Evolutionary conservation across 106 monocot species (phyloP).

Genomic region (Dendrobium catenatum): DNA sequence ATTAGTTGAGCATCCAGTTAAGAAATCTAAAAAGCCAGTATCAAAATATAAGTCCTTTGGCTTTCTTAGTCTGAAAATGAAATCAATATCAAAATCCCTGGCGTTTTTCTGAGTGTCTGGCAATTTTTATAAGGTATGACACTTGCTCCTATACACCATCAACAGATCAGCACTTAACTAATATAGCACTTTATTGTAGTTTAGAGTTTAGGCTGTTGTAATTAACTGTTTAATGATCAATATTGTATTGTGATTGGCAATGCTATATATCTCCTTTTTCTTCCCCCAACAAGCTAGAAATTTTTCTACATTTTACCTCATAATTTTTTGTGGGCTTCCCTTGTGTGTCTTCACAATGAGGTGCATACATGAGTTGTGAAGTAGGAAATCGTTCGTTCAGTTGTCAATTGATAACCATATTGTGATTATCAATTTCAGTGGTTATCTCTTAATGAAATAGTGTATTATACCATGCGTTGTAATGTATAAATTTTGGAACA

Average conservation of each 20-base stretch:
- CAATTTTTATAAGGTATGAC: neutral
- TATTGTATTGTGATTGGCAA: neutral
- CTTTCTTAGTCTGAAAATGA: constrained; percentile 42
- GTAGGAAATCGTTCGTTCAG: neutral
- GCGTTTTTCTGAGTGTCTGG: constrained; percentile 12
- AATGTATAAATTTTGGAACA: too few species aligned
- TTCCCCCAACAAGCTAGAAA: neutral
- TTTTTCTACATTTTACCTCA: too few species aligned
- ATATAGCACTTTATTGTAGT: neutral
- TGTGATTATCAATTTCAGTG: too few species aligned
- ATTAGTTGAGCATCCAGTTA: neutral
- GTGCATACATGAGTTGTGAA: neutral
- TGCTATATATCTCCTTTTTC: neutral
- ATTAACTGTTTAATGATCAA: neutral
- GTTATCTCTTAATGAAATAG: too few species aligned
- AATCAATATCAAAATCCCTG: constrained; percentile 29
- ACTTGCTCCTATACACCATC: neutral
- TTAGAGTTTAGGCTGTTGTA: neutral
- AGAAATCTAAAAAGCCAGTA: constrained; percentile 9
- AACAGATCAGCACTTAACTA: too few species aligned
- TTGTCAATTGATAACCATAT: neutral
- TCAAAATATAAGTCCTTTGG: constrained; percentile 21
- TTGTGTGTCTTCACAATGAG: neutral
- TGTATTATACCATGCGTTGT: too few species aligned
- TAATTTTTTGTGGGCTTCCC: too few species aligned